Base-by-base conservation (phyloP, 306 rosid species). In the Lupinus albus region DNA sequence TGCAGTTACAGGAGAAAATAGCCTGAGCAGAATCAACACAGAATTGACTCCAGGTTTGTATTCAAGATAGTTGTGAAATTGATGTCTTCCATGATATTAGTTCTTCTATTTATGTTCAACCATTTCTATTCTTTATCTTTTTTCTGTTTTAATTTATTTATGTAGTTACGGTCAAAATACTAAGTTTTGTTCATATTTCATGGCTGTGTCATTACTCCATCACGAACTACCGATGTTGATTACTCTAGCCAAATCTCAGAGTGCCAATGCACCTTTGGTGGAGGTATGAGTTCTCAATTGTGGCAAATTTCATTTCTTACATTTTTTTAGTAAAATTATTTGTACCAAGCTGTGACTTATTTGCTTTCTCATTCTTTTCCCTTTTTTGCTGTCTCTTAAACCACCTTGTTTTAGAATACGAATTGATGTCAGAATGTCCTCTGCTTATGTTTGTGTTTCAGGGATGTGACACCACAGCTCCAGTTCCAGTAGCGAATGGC, bases 41-140 rank as follows among this genome's bases (percentile, higher is more conserved):
- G 97, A 88, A 76, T 73, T 51, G 54, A 17, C 77, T 28, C 79
- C 96, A 90, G 99, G 99, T 93, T 12, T 72, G 81, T 53, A 8
- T 66, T 13, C 65, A 32, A 1, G 48, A 33, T 52, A 39, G 25
- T 54, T 56, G 45, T 44, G 30, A 8, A 61, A 28, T 51, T 12
- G 13, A 15, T 48, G 15, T 51, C 69, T 16, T 46, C 68, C 38
- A 36, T 21, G 38, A 14, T 18, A 48, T 70, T 58, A 58, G 51
- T 48, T 72, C 36, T 73, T 58, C 70, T 8, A 32, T 49, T 49
- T 28, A 20, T 67, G 48, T 35, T 41, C 35, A 49, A 18, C 67
- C 79, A 28, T 21, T 41, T 64, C 41, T 55, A 8, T 47, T 58
- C 3, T 51, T 71, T 47, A 60, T 5, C 33, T 25, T 46, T 25